Evolutionary conservation across 148 eudicot species (phyloP), one percentile per base, ranked within the genome.

Genomic region (Nepenthes mirabilis): DNA sequence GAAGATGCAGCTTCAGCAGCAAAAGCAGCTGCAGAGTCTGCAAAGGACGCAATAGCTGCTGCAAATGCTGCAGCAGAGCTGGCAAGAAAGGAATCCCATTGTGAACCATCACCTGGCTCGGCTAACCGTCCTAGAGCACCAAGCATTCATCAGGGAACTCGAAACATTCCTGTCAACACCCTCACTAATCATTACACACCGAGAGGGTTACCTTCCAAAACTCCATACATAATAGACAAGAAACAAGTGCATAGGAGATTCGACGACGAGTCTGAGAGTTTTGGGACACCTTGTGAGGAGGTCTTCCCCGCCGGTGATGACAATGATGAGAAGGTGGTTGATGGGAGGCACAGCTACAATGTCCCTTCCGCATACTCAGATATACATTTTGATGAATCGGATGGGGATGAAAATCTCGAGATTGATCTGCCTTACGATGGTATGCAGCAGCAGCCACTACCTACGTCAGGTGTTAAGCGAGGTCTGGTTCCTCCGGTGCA

Each of bases 51-150:
- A 13, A 71, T 88, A 65, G 91, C 83, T 59, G 96, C 98, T 33
- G 96, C 96, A 36, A 79, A 83, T 68, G 98, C 91, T 35, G 98
- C 98, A 11, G 91, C 96, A 33, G 66, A 69, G 63, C 74, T 88
- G 58, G 86, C 89, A 55, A 68, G 73, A 54, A 69, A 63, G 66
- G 78, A 65, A 33, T 51, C 67, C 40, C 43, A 36, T 62, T 23
- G 23, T 23, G 23, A 23, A 23, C 2, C 43, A 14, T 13, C 57
- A 62, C 36, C 36, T 33, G 37, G 58, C 6, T 52, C 33, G 35
- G 58, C 6, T 47, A 37, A 50, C 7, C 13, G 37, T 12, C 11
- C 52, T 5, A 49, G 3, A 2, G 52, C 52, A 10, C 11, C 14
- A 10, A n/a, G 52, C 52, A 49, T 49, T n/a, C 14, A 11, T 12